Evolutionary conservation across 345 rosid species (phyloP).

Genomic region (Dipteronia sinensis): DNA sequence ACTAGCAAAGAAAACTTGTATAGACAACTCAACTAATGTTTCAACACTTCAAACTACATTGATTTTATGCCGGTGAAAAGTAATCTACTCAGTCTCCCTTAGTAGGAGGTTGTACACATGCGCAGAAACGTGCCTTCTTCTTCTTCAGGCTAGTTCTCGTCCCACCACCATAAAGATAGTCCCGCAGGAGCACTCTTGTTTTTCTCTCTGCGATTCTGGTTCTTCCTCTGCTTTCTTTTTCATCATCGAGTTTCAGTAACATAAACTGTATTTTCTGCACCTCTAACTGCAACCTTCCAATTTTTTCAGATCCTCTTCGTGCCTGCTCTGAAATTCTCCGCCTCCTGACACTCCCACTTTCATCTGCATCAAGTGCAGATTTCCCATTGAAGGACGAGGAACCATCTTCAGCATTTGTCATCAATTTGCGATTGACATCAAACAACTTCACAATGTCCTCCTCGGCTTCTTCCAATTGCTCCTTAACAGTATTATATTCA

Average conservation of each 20-base stretch:
- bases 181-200: constrained; percentile 72
- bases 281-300: constrained; percentile 84
- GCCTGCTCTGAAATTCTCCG: constrained; percentile 72
- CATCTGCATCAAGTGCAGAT: constrained; percentile 47
- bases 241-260: constrained; percentile 68
- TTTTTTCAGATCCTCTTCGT: constrained; percentile 80
- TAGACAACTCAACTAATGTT: constrained; percentile 32
- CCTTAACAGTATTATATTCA: constrained; percentile 67
- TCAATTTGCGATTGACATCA: constrained; percentile 58
- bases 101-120: constrained; percentile 78
- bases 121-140: constrained; percentile 64
- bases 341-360: constrained; percentile 43
- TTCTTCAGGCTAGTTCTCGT: constrained; percentile 44
- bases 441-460: constrained; percentile 62
- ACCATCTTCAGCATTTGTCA: constrained; percentile 53
- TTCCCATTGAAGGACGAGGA: constrained; percentile 46
- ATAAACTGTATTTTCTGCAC: constrained; percentile 85
- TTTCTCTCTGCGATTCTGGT: constrained; percentile 47
- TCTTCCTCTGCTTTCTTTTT: constrained; percentile 54
- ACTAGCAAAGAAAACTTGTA: constrained; percentile 24
- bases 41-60: constrained; percentile 20
- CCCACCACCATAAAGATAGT: constrained; percentile 81
- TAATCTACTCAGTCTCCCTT: constrained; percentile 48
- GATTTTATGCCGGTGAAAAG: constrained; percentile 7
- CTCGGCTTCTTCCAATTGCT: constrained; percentile 79